Evolutionary conservation across 23 red algal species (phyloP).

Genomic region (Gracilaria caudata): DNA sequence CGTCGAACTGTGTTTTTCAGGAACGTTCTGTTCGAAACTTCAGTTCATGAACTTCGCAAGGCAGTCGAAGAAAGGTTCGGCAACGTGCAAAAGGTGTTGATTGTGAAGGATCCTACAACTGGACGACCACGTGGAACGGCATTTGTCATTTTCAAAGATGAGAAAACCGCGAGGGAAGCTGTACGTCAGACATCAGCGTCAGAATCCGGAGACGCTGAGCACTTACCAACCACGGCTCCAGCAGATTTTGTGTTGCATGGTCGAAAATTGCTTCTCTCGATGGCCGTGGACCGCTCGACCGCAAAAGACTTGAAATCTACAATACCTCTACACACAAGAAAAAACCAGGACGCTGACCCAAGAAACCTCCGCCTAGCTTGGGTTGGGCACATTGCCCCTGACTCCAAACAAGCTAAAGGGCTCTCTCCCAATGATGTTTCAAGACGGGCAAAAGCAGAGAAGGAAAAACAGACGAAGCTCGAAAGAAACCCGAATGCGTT

Average conservation of each 20-base stretch:
- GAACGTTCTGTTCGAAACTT: conserved; percentile 80
- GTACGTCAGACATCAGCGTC: background rate
- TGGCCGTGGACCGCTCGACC: conserved; percentile 41
- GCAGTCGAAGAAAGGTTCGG: conserved; percentile 59
- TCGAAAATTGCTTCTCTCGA: conserved; percentile 32
- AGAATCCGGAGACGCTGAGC: background rate
- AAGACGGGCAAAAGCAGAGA: conserved; percentile 49
- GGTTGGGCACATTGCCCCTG: conserved; percentile 63
- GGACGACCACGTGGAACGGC: conserved; percentile 76
- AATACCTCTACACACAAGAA: conserved; percentile 13
- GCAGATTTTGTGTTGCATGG: conserved; percentile 56
- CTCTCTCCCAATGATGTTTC: conserved; percentile 60
- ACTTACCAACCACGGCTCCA: background rate
- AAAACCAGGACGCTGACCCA: conserved; percentile 42
- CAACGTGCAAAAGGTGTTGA: conserved; percentile 61
- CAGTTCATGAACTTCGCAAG: conserved; percentile 61
- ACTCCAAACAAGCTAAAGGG: conserved; percentile 40
- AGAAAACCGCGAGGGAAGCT: conserved; percentile 42
- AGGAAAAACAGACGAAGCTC: conserved; percentile 72
- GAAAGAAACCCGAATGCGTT: conserved; percentile 83
- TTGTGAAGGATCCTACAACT: conserved; percentile 73
- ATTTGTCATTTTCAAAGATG: conserved; percentile 75
- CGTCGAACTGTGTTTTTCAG: conserved; percentile 81
- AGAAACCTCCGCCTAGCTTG: conserved; percentile 80
- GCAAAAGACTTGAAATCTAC: conserved; percentile 22